Evolutionary conservation across 2,329 filamentous ascomycete genomes (phyloP).

Genomic region (Elsinoe necatrix): DNA sequence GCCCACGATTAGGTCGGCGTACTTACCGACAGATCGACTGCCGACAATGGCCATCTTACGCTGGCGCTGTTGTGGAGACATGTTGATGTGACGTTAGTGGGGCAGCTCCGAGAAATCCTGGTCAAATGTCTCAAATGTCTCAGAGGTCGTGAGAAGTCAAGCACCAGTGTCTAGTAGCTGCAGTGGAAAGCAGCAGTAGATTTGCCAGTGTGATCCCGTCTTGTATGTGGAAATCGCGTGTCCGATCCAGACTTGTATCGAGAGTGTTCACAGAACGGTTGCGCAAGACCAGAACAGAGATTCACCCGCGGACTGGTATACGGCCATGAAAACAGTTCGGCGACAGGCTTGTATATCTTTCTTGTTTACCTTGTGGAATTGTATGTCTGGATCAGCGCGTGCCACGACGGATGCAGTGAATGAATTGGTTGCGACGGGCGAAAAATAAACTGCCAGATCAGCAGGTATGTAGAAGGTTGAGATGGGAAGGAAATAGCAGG

Average conservation of each 20-base stretch:
- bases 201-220: neutral
- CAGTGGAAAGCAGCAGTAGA: neutral
- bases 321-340: neutral
- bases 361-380: constrained; percentile 1
- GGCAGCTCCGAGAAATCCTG: neutral
- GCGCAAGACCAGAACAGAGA: neutral
- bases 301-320: neutral
- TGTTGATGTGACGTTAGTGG: constrained; percentile 26
- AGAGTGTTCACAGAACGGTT: neutral
- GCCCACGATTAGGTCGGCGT: neutral
- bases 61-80: constrained; percentile 71
- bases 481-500: constrained; percentile 12
- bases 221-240: neutral
- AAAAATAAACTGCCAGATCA: constrained; percentile 12
- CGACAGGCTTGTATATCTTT: neutral
- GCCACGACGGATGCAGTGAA: neutral
- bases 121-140: neutral
- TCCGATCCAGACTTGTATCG: neutral
- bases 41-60: constrained; percentile 94
- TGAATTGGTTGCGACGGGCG: neutral
- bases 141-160: neutral
- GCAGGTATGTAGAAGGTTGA: constrained; percentile 5
- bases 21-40: constrained; percentile 79
- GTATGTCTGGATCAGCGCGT: neutral
- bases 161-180: neutral